Conservation (phyloP, 1,284 basidiomycete species). For the Heterobasidion occidentale region DNA sequence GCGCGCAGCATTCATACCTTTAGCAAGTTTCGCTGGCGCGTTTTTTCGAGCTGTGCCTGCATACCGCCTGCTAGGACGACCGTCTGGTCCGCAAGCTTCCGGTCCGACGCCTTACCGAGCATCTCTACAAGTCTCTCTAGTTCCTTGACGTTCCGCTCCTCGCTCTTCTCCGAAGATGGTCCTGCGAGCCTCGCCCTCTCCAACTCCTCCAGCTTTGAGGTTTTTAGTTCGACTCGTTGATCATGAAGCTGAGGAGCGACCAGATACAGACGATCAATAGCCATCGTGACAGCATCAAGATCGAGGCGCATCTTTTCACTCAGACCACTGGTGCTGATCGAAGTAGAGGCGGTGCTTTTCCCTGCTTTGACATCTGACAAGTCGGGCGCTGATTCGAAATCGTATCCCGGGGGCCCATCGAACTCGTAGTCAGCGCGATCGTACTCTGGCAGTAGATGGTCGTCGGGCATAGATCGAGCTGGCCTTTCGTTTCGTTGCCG, state of each 20-base stretch:
- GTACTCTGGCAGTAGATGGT: constrained; percentile 61
- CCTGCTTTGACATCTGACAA: background rate
- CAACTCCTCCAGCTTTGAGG: constrained; percentile 23
- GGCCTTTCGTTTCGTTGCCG: constrained; percentile 41
- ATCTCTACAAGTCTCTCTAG: constrained; percentile 66
- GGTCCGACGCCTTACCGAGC: constrained; percentile 62
- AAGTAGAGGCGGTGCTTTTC: background rate
- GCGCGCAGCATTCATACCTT: constrained; percentile 35
- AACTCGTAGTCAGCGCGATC: constrained; percentile 40
- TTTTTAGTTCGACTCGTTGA: constrained; percentile 79
- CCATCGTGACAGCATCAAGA: constrained; percentile 73
- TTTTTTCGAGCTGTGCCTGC: constrained; percentile 42
- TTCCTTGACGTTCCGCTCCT: constrained; percentile 40
- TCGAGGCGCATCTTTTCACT: constrained; percentile 75
- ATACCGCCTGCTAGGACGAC: constrained; percentile 56
- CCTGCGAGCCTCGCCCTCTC: constrained; percentile 8
- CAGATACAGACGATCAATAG: constrained; percentile 79
- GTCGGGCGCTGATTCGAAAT: constrained; percentile 20
- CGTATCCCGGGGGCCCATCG: constrained; percentile 55
- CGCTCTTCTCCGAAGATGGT: constrained; percentile 12
- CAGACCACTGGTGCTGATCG: constrained; percentile 2
- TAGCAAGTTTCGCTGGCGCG: constrained; percentile 44
- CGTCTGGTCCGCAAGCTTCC: constrained; percentile 60
- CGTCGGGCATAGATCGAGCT: constrained; percentile 17
- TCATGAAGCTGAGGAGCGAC: constrained; percentile 80